A percentile compares a stretch with the other conserved stretches of the same genome.
Evolutionary conservation across 768 basidiomycete genomes (phyloP).

Genomic region (Lentinula raphanica): DNA sequence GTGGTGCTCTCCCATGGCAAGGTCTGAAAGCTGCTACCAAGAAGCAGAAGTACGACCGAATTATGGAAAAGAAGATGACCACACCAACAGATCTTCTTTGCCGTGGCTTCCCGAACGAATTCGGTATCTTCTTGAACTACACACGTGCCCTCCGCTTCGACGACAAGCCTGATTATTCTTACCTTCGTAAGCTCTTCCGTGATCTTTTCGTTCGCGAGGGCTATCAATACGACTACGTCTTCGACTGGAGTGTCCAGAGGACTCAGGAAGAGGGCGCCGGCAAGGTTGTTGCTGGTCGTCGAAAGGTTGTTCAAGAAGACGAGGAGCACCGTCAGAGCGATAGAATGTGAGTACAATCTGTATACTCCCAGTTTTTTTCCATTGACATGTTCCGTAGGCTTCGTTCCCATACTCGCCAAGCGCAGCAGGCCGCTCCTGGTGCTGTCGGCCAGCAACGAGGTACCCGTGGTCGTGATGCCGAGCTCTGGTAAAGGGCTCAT

Average conservation of each 20-base stretch:
- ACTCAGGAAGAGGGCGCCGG: constrained; percentile 63
- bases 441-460: constrained; percentile 42
- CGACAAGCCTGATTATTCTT: constrained; percentile 99
- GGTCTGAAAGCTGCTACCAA: constrained; percentile 99
- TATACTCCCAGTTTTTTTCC: constrained; percentile 9
- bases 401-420: constrained; percentile 83
- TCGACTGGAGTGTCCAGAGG: constrained; percentile 95
- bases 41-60: constrained; percentile 99
- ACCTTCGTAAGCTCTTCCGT: constrained; percentile 98
- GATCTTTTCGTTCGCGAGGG: constrained; percentile 96
- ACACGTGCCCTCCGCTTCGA: constrained; percentile 98
- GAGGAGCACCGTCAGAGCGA: constrained; percentile 80
- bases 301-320: constrained; percentile 82
- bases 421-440: constrained; percentile 56
- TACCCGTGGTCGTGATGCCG: constrained; percentile 42
- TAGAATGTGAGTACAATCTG: constrained; percentile 60
- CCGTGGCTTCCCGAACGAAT: constrained; percentile 99
- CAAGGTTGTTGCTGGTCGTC: constrained; percentile 56
- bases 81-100: constrained; percentile 94
- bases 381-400: constrained; percentile 44
- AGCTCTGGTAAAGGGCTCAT: constrained; percentile 47
- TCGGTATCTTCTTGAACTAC: constrained; percentile 98
- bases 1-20: constrained; percentile 97
- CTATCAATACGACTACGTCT: constrained; percentile 99
- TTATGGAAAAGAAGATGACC: constrained; percentile 99